These are phyloP conservation scores for Diaporthe longicolla DNA, from an alignment of 2,329 filamentous ascomycete genomes.

Conservation along the genomic window DNA sequence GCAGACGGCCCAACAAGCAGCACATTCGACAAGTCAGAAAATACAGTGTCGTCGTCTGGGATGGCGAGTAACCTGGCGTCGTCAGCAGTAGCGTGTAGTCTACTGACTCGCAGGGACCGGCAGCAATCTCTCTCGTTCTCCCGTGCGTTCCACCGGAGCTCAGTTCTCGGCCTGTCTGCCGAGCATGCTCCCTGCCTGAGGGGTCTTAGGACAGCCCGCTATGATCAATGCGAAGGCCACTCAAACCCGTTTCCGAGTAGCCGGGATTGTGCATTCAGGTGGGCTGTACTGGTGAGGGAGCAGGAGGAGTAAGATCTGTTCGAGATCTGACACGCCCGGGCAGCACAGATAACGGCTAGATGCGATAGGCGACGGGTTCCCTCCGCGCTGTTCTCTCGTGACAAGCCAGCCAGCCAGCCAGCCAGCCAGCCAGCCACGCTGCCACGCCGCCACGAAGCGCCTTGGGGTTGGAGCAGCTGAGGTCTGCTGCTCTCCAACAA, in stretches of 20 bases:
- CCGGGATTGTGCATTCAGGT: conserved; percentile 11
- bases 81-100: background rate
- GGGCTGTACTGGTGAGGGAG: conserved; percentile 23
- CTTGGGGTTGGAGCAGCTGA: background rate
- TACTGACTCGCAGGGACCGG: conserved; percentile 20
- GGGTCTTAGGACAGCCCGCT: conserved; percentile 29
- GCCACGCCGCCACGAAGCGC: background rate
- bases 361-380: conserved; percentile 7
- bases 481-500: conserved; percentile 9
- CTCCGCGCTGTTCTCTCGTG: too few relatives aligned
- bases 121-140: conserved; percentile 20
- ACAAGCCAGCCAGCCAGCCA: background rate
- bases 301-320: conserved; percentile 18
- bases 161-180: conserved; percentile 36
- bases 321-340: conserved; percentile 39
- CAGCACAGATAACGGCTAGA: conserved; percentile 27
- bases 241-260: conserved; percentile 21
- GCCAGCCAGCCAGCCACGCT: background rate
- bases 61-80: background rate
- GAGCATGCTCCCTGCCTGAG: conserved; percentile 31
- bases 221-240: conserved; percentile 28
- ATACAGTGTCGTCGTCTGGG: background rate
- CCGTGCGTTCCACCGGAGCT: conserved; percentile 27
- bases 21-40: conserved; percentile 19
- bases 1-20: background rate